Evolutionary conservation across 2,329 filamentous ascomycete species (phyloP).

Genomic region (Thielaviopsis punctulata): DNA sequence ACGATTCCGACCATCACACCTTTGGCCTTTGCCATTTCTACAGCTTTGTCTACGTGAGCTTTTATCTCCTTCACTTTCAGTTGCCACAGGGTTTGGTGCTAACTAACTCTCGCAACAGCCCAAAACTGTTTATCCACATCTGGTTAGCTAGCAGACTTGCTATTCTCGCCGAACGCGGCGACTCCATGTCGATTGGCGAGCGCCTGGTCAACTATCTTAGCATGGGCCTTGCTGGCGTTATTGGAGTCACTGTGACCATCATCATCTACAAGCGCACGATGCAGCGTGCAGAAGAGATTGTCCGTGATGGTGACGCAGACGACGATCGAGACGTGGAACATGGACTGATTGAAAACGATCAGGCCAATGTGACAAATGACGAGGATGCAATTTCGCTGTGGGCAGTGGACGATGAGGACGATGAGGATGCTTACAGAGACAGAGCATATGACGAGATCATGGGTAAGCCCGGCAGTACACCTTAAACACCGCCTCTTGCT

Average conservation of each 20-base stretch:
- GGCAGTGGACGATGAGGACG: conserved; percentile 25
- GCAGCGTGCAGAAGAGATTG: conserved; percentile 42
- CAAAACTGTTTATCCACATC: conserved; percentile 79
- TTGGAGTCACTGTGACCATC: conserved; percentile 63
- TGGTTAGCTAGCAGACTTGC: conserved; percentile 81
- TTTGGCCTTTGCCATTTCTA: conserved; percentile 61
- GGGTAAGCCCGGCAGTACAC: conserved; percentile 10
- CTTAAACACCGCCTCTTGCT: too few species aligned
- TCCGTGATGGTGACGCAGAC: conserved; percentile 21
- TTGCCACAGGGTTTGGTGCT: too few species aligned
- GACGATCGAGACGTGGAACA: conserved; percentile 27
- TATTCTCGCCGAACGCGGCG: conserved; percentile 63
- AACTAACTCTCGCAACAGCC: conserved; percentile 25
- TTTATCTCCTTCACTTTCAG: conserved; percentile 5
- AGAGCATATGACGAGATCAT: conserved; percentile 10
- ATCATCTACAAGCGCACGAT: conserved; percentile 67
- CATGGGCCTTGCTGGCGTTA: conserved; percentile 52
- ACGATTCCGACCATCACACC: conserved; percentile 81
- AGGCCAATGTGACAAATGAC: conserved; percentile 38
- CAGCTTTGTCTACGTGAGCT: conserved; percentile 48
- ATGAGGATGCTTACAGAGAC: conserved; percentile 13
- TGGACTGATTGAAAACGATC: conserved; percentile 28
- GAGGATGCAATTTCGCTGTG: conserved; percentile 44
- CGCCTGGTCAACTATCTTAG: conserved; percentile 71
- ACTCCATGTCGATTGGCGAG: conserved; percentile 62